Evolutionary conservation across 805 yeast genomes (phyloP).

Genomic region (Henningerozyma blattae): DNA sequence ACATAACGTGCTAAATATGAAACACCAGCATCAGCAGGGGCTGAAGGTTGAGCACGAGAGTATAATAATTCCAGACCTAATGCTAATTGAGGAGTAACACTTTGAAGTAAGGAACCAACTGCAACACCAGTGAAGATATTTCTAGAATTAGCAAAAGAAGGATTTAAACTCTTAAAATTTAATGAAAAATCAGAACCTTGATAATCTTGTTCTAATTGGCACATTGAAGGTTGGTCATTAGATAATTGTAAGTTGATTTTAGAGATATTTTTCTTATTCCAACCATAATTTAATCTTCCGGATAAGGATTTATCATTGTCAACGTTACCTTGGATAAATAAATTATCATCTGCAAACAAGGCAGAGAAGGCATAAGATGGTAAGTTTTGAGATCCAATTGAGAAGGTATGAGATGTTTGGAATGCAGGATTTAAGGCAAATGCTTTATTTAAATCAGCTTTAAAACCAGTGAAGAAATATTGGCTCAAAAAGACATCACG

Average conservation of each 20-base stretch:
- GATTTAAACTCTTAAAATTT: slow-evolving; percentile 86
- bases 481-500: slow-evolving; percentile 87
- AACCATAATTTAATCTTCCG: slow-evolving; percentile 85
- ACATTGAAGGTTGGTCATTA: slow-evolving; percentile 82
- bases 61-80: slow-evolving; percentile 89
- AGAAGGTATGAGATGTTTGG: slow-evolving; percentile 91
- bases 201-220: slow-evolving; percentile 92
- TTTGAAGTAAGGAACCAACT: slow-evolving; percentile 83
- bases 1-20: slow-evolving; percentile 86
- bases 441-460: slow-evolving; percentile 92
- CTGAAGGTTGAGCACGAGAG: slow-evolving; percentile 53
- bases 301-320: slow-evolving; percentile 78
- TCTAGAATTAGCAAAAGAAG: slow-evolving; percentile 43
- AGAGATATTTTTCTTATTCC: slow-evolving; percentile 68
- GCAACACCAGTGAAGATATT: slow-evolving; percentile 83
- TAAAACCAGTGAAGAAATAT: slow-evolving; percentile 85
- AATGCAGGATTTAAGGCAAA: slow-evolving; percentile 86
- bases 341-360: slow-evolving; percentile 73
- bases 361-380: slow-evolving; percentile 91
- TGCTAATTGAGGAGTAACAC: slow-evolving; percentile 71
- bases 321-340: slow-evolving; percentile 81
- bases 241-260: slow-evolving; percentile 84
- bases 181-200: slow-evolving; percentile 81
- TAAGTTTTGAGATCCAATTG: slow-evolving; percentile 72
- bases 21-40: slow-evolving; percentile 85